These are phyloP conservation scores for Xylariaceae sp. DNA, from an alignment of 2,329 filamentous ascomycete genomes.

Conservation along the genomic window DNA sequence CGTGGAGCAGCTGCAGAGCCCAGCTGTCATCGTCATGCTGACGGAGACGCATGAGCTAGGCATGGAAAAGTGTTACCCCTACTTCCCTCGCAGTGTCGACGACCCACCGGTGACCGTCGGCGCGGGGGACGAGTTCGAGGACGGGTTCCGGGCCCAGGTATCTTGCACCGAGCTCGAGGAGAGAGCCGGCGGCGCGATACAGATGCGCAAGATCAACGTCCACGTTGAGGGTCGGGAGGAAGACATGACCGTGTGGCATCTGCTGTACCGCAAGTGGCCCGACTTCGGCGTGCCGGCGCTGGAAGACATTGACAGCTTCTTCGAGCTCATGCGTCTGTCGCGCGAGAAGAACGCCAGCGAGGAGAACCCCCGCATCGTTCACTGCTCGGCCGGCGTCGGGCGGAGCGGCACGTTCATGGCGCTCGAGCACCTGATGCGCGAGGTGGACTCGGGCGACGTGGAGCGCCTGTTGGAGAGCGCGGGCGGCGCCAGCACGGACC, in stretches of 20 bases:
- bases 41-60: constrained; percentile 77
- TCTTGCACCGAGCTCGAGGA: constrained; percentile 56
- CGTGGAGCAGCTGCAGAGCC: constrained; percentile 63
- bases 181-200: constrained; percentile 49
- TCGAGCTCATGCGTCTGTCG: constrained; percentile 62
- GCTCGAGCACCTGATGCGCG: constrained; percentile 81
- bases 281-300: constrained; percentile 77
- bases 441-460: constrained; percentile 69
- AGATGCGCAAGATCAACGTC: constrained; percentile 66
- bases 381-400: constrained; percentile 89
- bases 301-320: constrained; percentile 58
- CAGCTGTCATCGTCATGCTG: constrained; percentile 87
- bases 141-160: constrained; percentile 62
- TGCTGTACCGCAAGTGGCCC: constrained; percentile 81
- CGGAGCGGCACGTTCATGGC: constrained; percentile 93
- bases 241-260: constrained; percentile 59
- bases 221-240: constrained; percentile 38
- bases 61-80: constrained; percentile 79
- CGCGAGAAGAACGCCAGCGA: constrained; percentile 46
- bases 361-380: constrained; percentile 69
- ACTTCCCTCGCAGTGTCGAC: constrained; percentile 61
- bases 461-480: constrained; percentile 29
- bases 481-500: constrained; percentile 40
- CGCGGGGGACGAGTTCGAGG: constrained; percentile 54
- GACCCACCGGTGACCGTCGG: constrained; percentile 51